Evolutionary conservation across 805 yeast genomes (phyloP).

Genomic region (Cyberlindnera mycetangii): DNA sequence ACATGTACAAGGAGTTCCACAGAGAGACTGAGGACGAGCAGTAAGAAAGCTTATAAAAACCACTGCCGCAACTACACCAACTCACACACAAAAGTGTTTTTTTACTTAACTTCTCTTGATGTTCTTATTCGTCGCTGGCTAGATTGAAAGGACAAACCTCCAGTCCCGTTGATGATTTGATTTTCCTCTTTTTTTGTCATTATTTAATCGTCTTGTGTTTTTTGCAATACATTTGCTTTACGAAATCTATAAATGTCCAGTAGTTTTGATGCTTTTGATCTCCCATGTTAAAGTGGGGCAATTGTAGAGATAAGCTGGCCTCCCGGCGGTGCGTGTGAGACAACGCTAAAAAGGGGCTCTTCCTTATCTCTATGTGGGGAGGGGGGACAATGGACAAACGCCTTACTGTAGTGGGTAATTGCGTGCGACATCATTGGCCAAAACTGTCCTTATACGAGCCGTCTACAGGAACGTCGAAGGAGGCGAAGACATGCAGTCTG

Average conservation of each 20-base stretch:
- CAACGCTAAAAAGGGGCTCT: too few relatives aligned
- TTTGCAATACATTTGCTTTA: background rate
- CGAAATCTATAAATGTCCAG: background rate
- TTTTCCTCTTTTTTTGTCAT: background rate
- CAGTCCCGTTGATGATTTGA: background rate
- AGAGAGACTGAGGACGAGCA: constrained; percentile 51
- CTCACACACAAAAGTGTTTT: background rate
- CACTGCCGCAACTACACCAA: background rate
- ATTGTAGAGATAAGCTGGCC: background rate
- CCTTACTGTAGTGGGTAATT: too few relatives aligned
- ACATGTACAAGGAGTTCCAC: constrained; percentile 86
- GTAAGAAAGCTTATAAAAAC: background rate
- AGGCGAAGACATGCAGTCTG: too few relatives aligned
- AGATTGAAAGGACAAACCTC: constrained; percentile 2
- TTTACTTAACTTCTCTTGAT: background rate
- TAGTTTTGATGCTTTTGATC: background rate
- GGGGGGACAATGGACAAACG: too few relatives aligned
- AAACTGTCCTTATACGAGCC: too few relatives aligned
- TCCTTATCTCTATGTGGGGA: background rate
- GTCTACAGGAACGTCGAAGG: too few relatives aligned
- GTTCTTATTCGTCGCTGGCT: constrained; percentile 4
- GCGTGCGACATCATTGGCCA: too few relatives aligned
- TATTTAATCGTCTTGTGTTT: background rate
- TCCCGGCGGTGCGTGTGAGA: background rate
- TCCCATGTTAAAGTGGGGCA: background rate